These are phyloP conservation scores for Flaveria floridana DNA, from an alignment of 140 eudicot species.

Conservation along the genomic window DNA sequence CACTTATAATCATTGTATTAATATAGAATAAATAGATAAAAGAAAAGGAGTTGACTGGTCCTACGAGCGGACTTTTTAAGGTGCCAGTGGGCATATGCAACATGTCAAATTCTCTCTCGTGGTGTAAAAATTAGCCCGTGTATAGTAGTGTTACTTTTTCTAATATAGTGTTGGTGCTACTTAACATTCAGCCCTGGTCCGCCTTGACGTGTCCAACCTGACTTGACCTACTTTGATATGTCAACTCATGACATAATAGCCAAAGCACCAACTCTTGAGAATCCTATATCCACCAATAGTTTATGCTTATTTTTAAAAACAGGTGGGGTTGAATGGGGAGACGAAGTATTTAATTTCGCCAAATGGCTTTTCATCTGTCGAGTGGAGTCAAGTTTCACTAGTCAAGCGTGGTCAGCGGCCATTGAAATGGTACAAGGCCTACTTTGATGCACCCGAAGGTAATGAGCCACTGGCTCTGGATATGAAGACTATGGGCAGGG, in stretches of 20 bases:
- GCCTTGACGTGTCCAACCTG: neutral
- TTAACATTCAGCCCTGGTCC: no score
- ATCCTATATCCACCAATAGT: neutral
- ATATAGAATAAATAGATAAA: neutral
- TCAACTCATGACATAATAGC: neutral
- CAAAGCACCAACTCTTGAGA: neutral
- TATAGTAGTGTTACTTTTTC: neutral
- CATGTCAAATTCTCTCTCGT: neutral
- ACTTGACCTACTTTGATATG: neutral
- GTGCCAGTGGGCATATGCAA: neutral
- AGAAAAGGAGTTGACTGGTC: neutral
- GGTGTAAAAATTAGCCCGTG: neutral
- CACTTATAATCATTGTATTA: neutral
- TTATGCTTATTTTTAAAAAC: slow-evolving; percentile 9
- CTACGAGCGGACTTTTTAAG: neutral
- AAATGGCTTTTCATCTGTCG: slow-evolving; percentile 50
- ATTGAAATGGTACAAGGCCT: slow-evolving; percentile 83
- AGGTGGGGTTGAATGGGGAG: slow-evolving; percentile 88
- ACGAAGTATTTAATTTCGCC: slow-evolving; percentile 59
- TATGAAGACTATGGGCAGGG: slow-evolving; percentile 84
- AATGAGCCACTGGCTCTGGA: slow-evolving; percentile 78
- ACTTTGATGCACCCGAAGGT: slow-evolving; percentile 79
- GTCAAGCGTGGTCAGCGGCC: slow-evolving; percentile 52
- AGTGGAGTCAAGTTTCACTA: slow-evolving; percentile 55
- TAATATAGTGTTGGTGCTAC: neutral